Evolutionary conservation across 2,329 filamentous ascomycete genomes (phyloP).

Genomic region (Aspergillus calidoustus): DNA sequence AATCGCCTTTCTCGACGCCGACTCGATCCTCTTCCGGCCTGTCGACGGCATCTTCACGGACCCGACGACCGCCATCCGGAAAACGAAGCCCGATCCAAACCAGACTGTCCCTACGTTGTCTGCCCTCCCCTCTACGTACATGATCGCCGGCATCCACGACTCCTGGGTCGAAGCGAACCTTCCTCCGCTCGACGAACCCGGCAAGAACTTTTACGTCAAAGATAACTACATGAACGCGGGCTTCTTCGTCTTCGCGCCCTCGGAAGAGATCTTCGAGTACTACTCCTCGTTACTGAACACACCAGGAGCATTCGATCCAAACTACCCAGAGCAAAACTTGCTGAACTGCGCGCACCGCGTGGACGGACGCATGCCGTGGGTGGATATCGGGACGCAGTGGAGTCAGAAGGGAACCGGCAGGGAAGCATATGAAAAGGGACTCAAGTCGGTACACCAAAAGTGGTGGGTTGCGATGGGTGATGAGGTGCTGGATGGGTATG

Average conservation of each 20-base stretch:
- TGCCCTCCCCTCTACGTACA: neutral
- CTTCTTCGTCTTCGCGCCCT: constrained; percentile 16
- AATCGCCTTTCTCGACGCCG: neutral
- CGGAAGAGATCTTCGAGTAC: neutral
- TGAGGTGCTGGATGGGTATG: constrained; percentile 7
- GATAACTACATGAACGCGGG: constrained; percentile 4
- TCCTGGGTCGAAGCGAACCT: neutral
- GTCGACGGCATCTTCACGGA: neutral
- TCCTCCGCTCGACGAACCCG: neutral
- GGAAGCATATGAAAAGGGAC: constrained; percentile 6
- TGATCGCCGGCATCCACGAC: neutral
- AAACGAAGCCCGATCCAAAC: neutral
- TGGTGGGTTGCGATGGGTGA: constrained; percentile 19
- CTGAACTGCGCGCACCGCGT: constrained; percentile 20
- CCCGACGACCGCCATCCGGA: neutral
- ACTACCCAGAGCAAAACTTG: constrained; percentile 18
- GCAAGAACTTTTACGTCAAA: neutral
- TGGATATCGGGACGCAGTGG: neutral
- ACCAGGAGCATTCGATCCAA: neutral
- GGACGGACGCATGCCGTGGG: constrained; percentile 23
- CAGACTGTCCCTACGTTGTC: neutral
- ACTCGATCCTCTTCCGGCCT: neutral
- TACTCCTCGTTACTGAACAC: neutral
- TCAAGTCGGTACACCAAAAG: constrained; percentile 20
- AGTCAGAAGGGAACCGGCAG: neutral